Percentiles rank a stretch among this genome's conserved stretches.
Evolutionary conservation across 345 rosid species (phyloP).

Genomic region (Salix dunnii): DNA sequence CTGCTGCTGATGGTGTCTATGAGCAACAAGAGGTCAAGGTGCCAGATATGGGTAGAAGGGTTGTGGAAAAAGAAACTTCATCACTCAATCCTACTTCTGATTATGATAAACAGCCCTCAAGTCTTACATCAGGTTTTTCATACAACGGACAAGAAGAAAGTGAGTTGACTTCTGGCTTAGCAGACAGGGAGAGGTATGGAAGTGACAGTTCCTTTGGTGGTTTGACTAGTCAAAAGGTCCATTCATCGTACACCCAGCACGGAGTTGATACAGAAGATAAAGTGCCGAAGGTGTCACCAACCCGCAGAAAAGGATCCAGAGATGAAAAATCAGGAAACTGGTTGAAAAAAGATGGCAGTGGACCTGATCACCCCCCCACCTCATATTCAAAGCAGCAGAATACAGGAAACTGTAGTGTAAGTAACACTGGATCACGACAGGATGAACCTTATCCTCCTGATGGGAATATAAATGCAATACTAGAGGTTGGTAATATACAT

Average conservation of each 20-base stretch:
- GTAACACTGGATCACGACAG: constrained; percentile 41
- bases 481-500: constrained; percentile 51
- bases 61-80: constrained; percentile 55
- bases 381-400: constrained; percentile 42
- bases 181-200: constrained; percentile 60
- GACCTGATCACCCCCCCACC: constrained; percentile 46
- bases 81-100: constrained; percentile 42
- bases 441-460: constrained; percentile 53
- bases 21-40: constrained; percentile 55
- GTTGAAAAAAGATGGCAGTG: constrained; percentile 49
- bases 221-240: constrained; percentile 46
- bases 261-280: constrained; percentile 64
- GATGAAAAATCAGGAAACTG: constrained; percentile 67
- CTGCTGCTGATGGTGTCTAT: constrained; percentile 46
- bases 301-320: constrained; percentile 66
- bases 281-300: constrained; percentile 75
- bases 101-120: constrained; percentile 45
- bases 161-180: constrained; percentile 41
- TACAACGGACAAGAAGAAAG: constrained; percentile 53
- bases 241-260: constrained; percentile 47
- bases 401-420: constrained; percentile 36
- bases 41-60: constrained; percentile 55
- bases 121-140: constrained; percentile 40
- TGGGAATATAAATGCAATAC: constrained; percentile 73
- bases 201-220: constrained; percentile 42